Evolutionary conservation across 306 rosid genomes (phyloP).

Genomic region (Potentilla sterilis): DNA sequence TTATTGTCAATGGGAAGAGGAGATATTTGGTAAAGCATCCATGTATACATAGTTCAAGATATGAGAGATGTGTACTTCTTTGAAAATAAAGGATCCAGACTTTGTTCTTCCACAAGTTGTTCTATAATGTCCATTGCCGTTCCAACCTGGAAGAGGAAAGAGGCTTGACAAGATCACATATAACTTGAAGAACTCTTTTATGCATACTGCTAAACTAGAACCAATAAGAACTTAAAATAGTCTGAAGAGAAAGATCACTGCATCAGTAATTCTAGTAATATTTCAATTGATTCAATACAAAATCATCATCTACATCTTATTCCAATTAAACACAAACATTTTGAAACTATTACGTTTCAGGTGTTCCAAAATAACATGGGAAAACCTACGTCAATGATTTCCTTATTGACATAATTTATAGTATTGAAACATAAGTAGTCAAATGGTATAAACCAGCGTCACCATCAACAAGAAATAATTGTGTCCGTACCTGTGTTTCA

Average conservation of each 20-base stretch:
- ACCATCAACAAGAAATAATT: slow-evolving; percentile 5
- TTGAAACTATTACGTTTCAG: background rate
- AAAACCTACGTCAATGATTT: background rate
- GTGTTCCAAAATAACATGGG: background rate
- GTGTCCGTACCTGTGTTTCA: slow-evolving; percentile 51
- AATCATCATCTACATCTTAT: background rate
- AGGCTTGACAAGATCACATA: slow-evolving; percentile 13
- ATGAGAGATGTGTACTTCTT: slow-evolving; percentile 46
- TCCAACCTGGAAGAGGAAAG: slow-evolving; percentile 57
- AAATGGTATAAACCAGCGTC: background rate
- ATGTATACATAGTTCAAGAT: background rate
- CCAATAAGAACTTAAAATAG: background rate
- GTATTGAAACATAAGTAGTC: background rate
- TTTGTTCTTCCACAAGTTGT: slow-evolving; percentile 75
- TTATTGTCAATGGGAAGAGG: background rate
- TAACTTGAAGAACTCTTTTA: background rate
- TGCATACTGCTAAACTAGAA: background rate
- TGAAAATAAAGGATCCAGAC: slow-evolving; percentile 55
- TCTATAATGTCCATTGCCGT: slow-evolving; percentile 67
- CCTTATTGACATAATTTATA: background rate
- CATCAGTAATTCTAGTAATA: background rate
- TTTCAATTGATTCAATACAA: background rate
- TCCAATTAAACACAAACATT: background rate
- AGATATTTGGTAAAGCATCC: background rate
- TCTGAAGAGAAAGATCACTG: background rate